Evolutionary conservation across 2,329 filamentous ascomycete genomes (phyloP), one percentile per base, ranked within the genome.

Genomic region (Hymenoscyphus albidus): DNA sequence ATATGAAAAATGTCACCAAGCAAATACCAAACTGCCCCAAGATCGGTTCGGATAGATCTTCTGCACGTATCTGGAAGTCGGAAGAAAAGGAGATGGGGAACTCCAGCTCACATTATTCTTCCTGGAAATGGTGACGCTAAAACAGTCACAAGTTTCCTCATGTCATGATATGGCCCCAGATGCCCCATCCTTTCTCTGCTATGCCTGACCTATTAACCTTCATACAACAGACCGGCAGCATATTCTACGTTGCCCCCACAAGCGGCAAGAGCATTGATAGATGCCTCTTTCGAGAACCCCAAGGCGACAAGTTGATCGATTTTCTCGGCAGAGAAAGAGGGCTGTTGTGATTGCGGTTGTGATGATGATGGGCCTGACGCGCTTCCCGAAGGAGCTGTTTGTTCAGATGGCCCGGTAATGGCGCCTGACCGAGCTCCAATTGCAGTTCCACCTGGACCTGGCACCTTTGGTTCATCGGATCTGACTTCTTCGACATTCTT

Each of bases 201-300:
- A 56, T 35, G 57, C n/a, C 22, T 22, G n/a, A 14, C 3, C 27
- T 1, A 18, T 72, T 74, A 82, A 58, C 79, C 78, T 65, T 83
- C 80, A 71, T 88, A 92, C 61, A 97, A 83, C 67, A 97, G 82
- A 59, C 89, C 88, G 58, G 93, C 93, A n/a, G 94, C 94, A 68
- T 88, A 86, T 67, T 98, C 92, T 7, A 97, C 86, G 73, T 98
- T 91, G 22, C 95, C 94, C 22, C 88, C 88, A 16, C 91, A 91
- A 38, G 92, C 91, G 72, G 93, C 86, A 61, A 99, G 80, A 2
- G 93, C 93, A 65, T 89, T 87, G 61, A 95, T 83, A 0, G 93
- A 94, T 70, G 92, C 85, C 66, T 90, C 84, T 62, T 88, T 83
- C 1, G 88, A 85, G 69, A 95, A 93, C 0, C 94, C 93, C 69